Base-by-base conservation (phyloP, 2,329 filamentous ascomycete species). In the Talaromyces rugulosus region DNA sequence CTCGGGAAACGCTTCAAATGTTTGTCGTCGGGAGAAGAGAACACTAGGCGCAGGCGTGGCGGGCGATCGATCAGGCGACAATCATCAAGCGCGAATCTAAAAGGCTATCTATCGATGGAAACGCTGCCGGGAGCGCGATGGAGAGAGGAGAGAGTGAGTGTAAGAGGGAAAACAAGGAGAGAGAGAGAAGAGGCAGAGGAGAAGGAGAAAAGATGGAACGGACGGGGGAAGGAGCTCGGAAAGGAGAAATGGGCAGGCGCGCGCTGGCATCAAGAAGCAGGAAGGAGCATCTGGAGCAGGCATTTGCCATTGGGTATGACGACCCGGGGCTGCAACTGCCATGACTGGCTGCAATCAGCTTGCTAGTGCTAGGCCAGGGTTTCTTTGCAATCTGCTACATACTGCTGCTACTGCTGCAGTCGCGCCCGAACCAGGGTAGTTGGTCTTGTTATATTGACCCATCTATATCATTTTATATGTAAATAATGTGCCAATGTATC, bases 201-300 rank as follows among this genome's bases (percentile, higher is more conserved):
- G 68, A 62, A 65, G 67, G 60, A 66, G 64, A 67, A 66, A 56
- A 61, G 64, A 68, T 58, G 58, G 23, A 23, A 23, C 23, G 23
- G 63, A 58, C 64, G 63, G 61, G 67, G 66, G 64, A 61, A 68
- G 64, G 68, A 64, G 64, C 68, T 67, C 63, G 67, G 64, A 60
- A 64, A 64, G 65, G 60, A 62, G 68, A 64, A 56, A 58, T 14
- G 40, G 57, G 28, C 30, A 31, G 36, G 36, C 36, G 36, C 34
- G 34, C 12, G 42, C 42, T 47, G 42, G 42, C 33, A 55, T 36
- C 30, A 55, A 55, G 52, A 28, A 33, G 16, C 51, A 30, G n/a
- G 23, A 5, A 53, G 27, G 3, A 47, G n/a, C n/a, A 12, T 47
- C 44, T 23, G 23, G 44, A 47, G 44, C 16, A 16, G 23, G 23